Conservation (phyloP, 176 grass and related monocot species). For the Oryza longistaminata region DNA sequence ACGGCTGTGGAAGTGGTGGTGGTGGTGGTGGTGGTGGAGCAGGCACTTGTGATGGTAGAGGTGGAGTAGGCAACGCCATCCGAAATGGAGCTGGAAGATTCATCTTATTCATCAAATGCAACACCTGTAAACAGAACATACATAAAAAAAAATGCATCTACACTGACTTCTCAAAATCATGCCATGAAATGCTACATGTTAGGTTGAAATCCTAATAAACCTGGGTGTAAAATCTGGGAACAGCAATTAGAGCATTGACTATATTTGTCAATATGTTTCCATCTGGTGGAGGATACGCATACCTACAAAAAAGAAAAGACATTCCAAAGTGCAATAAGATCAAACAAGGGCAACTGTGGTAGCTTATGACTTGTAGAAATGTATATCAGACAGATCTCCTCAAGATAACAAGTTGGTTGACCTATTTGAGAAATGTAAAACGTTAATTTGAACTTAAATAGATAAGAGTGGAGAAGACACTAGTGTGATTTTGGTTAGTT, state of each 20-base stretch:
- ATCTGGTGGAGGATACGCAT: conserved; percentile 88
- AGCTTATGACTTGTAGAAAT: neutral
- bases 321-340: neutral
- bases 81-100: conserved; percentile 95
- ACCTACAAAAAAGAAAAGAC: conserved; percentile 48
- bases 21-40: conserved; percentile 50
- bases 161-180: conserved; percentile 9
- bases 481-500: neutral
- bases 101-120: conserved; percentile 99
- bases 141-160: conserved; percentile 24
- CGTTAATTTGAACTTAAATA: conserved; percentile 5
- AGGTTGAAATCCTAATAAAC: conserved; percentile 47
- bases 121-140: conserved; percentile 52
- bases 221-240: conserved; percentile 90
- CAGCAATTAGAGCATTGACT: conserved; percentile 86
- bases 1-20: conserved; percentile 24
- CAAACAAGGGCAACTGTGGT: neutral
- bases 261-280: conserved; percentile 97
- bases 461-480: neutral
- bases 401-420: neutral
- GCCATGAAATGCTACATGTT: neutral
- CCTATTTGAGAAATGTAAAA: neutral
- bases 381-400: neutral
- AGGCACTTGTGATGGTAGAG: conserved; percentile 59
- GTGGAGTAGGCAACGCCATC: conserved; percentile 91